Evolutionary conservation across 345 rosid genomes (phyloP).

Genomic region (Stellera chamaejasme): DNA sequence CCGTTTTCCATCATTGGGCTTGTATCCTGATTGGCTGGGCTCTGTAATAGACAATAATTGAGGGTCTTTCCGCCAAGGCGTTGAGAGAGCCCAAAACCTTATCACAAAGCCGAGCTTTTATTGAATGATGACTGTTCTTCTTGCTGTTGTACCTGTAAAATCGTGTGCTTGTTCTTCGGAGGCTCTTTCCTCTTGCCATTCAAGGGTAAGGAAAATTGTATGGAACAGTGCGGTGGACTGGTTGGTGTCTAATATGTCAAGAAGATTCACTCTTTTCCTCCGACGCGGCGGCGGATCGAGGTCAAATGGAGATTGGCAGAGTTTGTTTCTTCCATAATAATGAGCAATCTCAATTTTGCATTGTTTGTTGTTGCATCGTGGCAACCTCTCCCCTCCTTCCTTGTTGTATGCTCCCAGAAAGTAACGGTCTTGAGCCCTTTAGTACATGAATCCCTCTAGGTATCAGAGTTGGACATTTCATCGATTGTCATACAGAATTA

Average conservation of each 20-base stretch:
- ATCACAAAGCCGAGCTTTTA: too few relatives aligned
- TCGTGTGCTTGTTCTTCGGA: too few relatives aligned
- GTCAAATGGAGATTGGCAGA: slow-evolving; percentile 30
- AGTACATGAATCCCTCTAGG: slow-evolving; percentile 4
- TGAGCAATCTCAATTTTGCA: slow-evolving; percentile 52
- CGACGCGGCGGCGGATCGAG: background rate
- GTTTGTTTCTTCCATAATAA: slow-evolving; percentile 58
- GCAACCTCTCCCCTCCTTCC: slow-evolving; percentile 63
- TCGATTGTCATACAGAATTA: slow-evolving; percentile 16
- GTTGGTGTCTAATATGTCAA: slow-evolving; percentile 7
- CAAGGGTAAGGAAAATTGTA: too few relatives aligned
- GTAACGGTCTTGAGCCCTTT: slow-evolving; percentile 18
- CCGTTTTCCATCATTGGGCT: too few relatives aligned
- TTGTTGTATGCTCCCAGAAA: slow-evolving; percentile 69
- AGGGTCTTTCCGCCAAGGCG: too few relatives aligned
- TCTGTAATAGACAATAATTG: too few relatives aligned
- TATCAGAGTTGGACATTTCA: slow-evolving; percentile 35
- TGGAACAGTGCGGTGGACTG: too few relatives aligned
- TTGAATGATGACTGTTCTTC: too few relatives aligned
- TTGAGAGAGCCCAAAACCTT: too few relatives aligned
- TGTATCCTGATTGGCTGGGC: too few relatives aligned
- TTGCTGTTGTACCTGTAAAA: too few relatives aligned
- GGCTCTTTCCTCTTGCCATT: too few relatives aligned
- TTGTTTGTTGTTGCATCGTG: slow-evolving; percentile 37
- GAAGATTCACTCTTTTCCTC: slow-evolving; percentile 61